Base-by-base conservation (phyloP, 2,329 filamentous ascomycete species). In the Zymoseptoria pseudotritici region DNA sequence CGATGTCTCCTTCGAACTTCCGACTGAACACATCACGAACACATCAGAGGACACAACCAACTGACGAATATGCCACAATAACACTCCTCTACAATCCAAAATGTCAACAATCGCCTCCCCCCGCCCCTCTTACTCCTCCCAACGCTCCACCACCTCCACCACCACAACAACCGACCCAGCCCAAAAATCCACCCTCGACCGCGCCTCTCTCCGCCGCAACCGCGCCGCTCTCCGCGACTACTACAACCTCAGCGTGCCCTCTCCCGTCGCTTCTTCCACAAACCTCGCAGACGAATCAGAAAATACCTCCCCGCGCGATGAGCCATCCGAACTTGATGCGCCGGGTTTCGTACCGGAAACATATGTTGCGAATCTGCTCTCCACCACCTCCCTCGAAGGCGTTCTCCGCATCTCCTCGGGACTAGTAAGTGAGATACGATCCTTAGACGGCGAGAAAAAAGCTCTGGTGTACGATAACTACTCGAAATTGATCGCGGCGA, bases 401-500 rank as follows among this genome's bases (percentile, higher is more conserved):
- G 77, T 94, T 57, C 72, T 94, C 69, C 80, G 80, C 57, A 79
- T 87, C 1, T 91, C 94, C 72, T 86, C 87, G 53, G 82, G 84
- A 21, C 80, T 93, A 9, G 76, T 93, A 21, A 77, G 76, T 58
- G 93, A 97, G 76, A 93, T 96, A 54, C 80, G 91, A 46, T 92
- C 90, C 2, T 80, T 99, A 19, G 94, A 97, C 70, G 93, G 93
- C 22, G 94, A 99, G 80, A 89, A 94, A 75, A 99, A 99, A 77
- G 92, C 93, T 1, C 78, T 99, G 63, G 94, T 99, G 4, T 99
- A 99, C 74, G 93, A 99, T 74, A 99, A 99, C 73, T 99, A 97
- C 75, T 94, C 89, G 67, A 97, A 97, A 77, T 78, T 99, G 66
- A 97, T 99, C 66, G 85, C 88, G n/a, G 94, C 94, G 1, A 97